Percentiles rank a stretch among this genome's conserved stretches.
Conservation (phyloP, 2,329 filamentous ascomycete species). For the Ophioceras dolichostomum region DNA sequence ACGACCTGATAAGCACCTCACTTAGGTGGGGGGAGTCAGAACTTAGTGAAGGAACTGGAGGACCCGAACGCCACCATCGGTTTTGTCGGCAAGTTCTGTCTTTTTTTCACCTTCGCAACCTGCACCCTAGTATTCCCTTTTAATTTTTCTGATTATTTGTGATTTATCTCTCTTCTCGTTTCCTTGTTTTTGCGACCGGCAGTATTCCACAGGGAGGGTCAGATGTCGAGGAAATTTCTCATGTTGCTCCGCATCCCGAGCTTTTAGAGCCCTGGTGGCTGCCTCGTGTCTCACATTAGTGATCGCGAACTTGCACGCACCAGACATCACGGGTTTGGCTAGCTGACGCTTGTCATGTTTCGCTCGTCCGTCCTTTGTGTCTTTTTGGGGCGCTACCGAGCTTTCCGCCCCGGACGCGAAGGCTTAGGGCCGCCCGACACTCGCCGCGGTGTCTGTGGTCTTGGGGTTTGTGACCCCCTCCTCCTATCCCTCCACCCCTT, state of each 20-base stretch:
- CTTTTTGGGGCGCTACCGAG: not conserved
- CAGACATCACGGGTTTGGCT: not conserved
- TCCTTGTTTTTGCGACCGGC: not conserved
- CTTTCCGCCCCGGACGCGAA: not conserved
- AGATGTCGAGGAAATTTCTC: conserved; percentile 1
- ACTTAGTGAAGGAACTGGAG: too few species aligned
- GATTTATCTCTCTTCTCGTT: not conserved
- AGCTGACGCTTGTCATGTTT: not conserved
- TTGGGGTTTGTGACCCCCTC: not conserved
- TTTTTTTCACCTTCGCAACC: not conserved
- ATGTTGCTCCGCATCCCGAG: too few species aligned
- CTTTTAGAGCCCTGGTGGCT: not conserved
- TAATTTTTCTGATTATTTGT: too few species aligned
- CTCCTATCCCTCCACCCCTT: not conserved
- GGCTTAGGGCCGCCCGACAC: not conserved
- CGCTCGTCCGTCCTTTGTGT: not conserved
- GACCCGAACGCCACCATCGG: too few species aligned
- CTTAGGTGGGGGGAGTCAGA: too few species aligned
- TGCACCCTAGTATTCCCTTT: too few species aligned
- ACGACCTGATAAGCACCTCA: not conserved
- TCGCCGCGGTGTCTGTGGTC: not conserved
- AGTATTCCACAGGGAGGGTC: conserved; percentile 6
- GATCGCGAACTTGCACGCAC: not conserved
- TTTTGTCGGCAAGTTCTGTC: not conserved
- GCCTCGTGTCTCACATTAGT: conserved; percentile 1